phyloP scores from a whole-genome alignment of 352 stramenopile species.

The Pythium graminicola region DNA sequence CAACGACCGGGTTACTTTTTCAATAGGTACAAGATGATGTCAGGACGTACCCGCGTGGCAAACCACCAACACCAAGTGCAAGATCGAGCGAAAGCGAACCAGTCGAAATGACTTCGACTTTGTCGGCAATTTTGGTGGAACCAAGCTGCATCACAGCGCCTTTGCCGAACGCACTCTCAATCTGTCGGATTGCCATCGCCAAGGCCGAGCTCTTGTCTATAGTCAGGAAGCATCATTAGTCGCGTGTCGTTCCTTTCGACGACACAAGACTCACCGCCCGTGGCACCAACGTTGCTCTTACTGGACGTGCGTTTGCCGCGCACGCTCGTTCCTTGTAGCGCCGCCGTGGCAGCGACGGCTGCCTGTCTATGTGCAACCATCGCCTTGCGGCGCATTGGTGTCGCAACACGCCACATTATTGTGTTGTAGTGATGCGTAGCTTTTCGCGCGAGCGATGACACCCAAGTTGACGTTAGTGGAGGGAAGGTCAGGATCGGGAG shows the following conservation, averaged over 20 bases:
- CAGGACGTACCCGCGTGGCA: constrained; percentile 89
- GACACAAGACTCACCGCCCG: constrained; percentile 13
- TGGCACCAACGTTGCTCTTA: constrained; percentile 10
- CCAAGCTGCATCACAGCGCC: constrained; percentile 96
- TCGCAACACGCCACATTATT: constrained; percentile 19
- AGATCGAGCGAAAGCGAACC: constrained; percentile 93
- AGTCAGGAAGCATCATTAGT: no score
- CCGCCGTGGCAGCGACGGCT: neutral
- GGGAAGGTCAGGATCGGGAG: constrained; percentile 19
- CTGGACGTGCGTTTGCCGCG: constrained; percentile 23
- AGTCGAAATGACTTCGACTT: constrained; percentile 92
- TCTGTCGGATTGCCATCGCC: constrained; percentile 92
- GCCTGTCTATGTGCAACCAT: constrained; percentile 8
- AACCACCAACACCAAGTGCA: constrained; percentile 88
- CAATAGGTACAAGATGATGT: no score
- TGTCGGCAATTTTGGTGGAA: constrained; percentile 84
- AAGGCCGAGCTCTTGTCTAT: constrained; percentile 82
- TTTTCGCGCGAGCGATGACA: constrained; percentile 16
- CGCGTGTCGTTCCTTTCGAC: no score
- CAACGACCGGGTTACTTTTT: neutral
- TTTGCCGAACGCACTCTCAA: constrained; percentile 95
- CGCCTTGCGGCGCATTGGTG: neutral
- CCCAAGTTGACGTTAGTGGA: constrained; percentile 19
- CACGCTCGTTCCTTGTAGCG: neutral
- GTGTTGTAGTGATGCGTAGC: neutral